phyloP scores from a whole-genome alignment of 805 yeast species.

The Candida saitoana region DNA sequence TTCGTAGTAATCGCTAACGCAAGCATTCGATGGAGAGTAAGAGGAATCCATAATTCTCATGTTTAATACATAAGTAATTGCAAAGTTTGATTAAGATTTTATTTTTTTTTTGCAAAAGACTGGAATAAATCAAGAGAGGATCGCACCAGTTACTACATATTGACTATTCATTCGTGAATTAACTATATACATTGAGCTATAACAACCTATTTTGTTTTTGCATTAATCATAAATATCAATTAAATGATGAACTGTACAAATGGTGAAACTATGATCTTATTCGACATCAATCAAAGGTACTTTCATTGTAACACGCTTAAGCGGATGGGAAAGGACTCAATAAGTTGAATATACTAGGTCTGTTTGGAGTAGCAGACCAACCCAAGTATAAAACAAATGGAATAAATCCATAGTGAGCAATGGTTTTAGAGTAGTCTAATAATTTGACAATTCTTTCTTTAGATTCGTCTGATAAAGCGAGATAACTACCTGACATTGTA shows the following conservation, averaged over 20 bases:
- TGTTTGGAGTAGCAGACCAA: slow-evolving; percentile 65
- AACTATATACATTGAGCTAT: slow-evolving; percentile 6
- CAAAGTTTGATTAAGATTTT: too few relatives aligned
- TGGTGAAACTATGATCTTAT: too few relatives aligned
- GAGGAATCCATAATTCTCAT: too few relatives aligned
- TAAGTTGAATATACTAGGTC: slow-evolving; percentile 74
- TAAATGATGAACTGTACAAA: neutral
- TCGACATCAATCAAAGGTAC: neutral
- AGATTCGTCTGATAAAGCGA: slow-evolving; percentile 42
- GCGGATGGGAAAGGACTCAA: slow-evolving; percentile 79
- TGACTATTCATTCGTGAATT: neutral
- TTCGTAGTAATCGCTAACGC: too few relatives aligned
- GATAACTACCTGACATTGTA: slow-evolving; percentile 16
- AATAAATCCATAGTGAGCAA: slow-evolving; percentile 95
- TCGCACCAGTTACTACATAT: neutral
- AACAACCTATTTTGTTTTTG: neutral
- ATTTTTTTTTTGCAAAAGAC: too few relatives aligned
- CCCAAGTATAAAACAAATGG: slow-evolving; percentile 91
- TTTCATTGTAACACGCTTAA: slow-evolving; percentile 24
- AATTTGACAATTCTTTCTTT: slow-evolving; percentile 86
- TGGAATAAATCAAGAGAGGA: too few relatives aligned
- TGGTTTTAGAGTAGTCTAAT: slow-evolving; percentile 76
- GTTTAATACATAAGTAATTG: too few relatives aligned
- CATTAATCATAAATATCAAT: neutral
- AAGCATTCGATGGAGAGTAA: too few relatives aligned